These are phyloP conservation scores for Fomitopsis serialis DNA, from an alignment of 768 basidiomycete species.

Conservation along the genomic window DNA sequence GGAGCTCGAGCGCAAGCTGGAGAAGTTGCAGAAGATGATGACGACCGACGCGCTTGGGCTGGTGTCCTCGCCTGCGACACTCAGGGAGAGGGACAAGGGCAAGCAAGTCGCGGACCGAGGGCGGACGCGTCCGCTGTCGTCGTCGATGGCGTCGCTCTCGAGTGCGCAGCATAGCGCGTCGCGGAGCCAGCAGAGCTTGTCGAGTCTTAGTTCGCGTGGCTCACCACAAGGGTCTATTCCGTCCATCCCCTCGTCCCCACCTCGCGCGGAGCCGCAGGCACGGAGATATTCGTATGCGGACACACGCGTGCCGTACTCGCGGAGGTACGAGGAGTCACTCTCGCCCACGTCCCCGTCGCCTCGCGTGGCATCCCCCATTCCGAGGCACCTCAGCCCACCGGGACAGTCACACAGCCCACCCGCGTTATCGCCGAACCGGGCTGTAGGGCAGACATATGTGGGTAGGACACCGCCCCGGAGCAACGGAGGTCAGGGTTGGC, in stretches of 20 bases:
- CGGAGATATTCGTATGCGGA: slow-evolving; percentile 9
- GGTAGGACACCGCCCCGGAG: slow-evolving; percentile 7
- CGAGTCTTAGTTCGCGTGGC: slow-evolving; percentile 53
- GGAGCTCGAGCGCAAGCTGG: slow-evolving; percentile 59
- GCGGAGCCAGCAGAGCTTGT: slow-evolving; percentile 66
- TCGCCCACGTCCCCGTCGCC: slow-evolving; percentile 6
- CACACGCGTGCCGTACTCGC: slow-evolving; percentile 1
- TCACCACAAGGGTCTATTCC: slow-evolving; percentile 79
- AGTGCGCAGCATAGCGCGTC: slow-evolving; percentile 32
- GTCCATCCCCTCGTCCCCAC: slow-evolving; percentile 70
- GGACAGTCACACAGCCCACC: slow-evolving; percentile 62
- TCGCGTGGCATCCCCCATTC: slow-evolving; percentile 8
- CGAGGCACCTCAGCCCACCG: slow-evolving; percentile 33
- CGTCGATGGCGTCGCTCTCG: slow-evolving; percentile 12
- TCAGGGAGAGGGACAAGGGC: slow-evolving; percentile 3
- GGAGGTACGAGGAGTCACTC: slow-evolving; percentile 4
- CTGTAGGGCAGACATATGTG: slow-evolving; percentile 36
- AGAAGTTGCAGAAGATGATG: slow-evolving; percentile 65
- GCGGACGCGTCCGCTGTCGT: slow-evolving; percentile 13
- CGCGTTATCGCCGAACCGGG: slow-evolving; percentile 49
- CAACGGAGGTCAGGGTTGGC: slow-evolving; percentile 22
- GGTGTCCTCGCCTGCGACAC: slow-evolving; percentile 32
- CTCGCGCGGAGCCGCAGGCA: slow-evolving; percentile 42
- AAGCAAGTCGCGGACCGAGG: background rate
- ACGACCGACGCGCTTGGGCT: slow-evolving; percentile 71